phyloP scores from a whole-genome alignment of 1,284 basidiomycete genomes.

The Pseudozyma pruni region DNA sequence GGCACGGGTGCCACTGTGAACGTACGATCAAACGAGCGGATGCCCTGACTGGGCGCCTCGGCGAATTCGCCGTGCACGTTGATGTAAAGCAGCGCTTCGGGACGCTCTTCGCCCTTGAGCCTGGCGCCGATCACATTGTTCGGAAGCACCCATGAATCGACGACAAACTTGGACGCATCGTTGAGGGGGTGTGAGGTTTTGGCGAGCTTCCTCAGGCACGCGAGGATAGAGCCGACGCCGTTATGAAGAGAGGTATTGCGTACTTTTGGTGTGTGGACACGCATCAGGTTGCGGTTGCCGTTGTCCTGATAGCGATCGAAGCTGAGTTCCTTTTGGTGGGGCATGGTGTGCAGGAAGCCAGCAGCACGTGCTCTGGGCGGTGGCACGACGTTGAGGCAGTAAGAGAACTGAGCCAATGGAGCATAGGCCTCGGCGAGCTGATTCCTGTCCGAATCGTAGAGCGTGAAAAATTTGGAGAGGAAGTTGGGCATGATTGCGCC shows the following conservation, averaged over 20 bases:
- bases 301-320: constrained; percentile 76
- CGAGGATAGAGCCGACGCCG: constrained; percentile 77
- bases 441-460: constrained; percentile 81
- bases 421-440: constrained; percentile 81
- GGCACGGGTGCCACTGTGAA: constrained; percentile 86
- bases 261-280: constrained; percentile 49
- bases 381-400: constrained; percentile 82
- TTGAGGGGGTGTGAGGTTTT: constrained; percentile 80
- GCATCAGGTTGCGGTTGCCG: constrained; percentile 65
- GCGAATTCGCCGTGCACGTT: constrained; percentile 90
- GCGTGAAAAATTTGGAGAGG: constrained; percentile 79
- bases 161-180: constrained; percentile 77
- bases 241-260: constrained; percentile 71
- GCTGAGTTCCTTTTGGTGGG: constrained; percentile 81
- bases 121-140: constrained; percentile 69
- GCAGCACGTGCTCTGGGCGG: constrained; percentile 74
- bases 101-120: constrained; percentile 64
- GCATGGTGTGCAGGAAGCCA: constrained; percentile 71
- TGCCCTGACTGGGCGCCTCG: constrained; percentile 75
- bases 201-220: constrained; percentile 76
- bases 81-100: constrained; percentile 76
- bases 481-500: constrained; percentile 77
- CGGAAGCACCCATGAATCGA: constrained; percentile 79
- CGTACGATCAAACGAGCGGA: constrained; percentile 91
- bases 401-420: constrained; percentile 85